A percentile compares a stretch with the other conserved stretches of the same genome.
phyloP scores from a whole-genome alignment of 108 stramenopile genomes.

The Cyclostephanos invisitatus region DNA sequence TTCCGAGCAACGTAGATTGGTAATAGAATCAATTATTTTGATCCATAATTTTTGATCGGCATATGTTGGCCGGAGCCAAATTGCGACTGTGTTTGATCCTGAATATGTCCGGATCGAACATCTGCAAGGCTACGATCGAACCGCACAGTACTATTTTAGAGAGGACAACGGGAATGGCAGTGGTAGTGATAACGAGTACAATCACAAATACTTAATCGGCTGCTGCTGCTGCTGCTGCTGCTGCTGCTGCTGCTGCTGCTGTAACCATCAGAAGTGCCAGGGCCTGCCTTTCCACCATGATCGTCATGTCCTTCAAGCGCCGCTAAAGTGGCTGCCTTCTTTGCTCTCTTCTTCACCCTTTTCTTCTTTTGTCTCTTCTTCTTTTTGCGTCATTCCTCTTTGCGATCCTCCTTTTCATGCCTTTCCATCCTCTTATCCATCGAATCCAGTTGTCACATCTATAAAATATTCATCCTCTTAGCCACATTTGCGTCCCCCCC shows the following conservation, averaged over 20 bases:
- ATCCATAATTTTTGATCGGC: slow-evolving; percentile 16
- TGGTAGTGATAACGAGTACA: no score
- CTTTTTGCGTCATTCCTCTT: neutral
- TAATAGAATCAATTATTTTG: slow-evolving; percentile 10
- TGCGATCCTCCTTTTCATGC: neutral
- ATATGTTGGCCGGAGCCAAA: neutral
- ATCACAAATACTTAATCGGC: no score
- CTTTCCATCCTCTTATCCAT: no score
- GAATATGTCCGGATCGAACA: slow-evolving; percentile 2
- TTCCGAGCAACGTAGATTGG: neutral
- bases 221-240: neutral
- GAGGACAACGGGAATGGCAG: no score
- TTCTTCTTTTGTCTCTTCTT: no score
- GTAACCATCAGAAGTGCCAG: no score
- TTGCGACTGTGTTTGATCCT: slow-evolving; percentile 16
- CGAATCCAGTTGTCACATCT: no score
- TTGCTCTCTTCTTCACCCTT: neutral
- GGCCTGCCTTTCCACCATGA: neutral
- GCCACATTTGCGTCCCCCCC: no score
- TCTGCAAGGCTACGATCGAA: slow-evolving; percentile 12
- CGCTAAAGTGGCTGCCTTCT: no score
- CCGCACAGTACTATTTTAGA: slow-evolving; percentile 3
- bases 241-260: neutral
- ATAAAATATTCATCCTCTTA: no score
- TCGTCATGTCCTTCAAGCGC: no score